Conservation (phyloP, 2,329 filamentous ascomycete genomes). For the Xylaria sp. region DNA sequence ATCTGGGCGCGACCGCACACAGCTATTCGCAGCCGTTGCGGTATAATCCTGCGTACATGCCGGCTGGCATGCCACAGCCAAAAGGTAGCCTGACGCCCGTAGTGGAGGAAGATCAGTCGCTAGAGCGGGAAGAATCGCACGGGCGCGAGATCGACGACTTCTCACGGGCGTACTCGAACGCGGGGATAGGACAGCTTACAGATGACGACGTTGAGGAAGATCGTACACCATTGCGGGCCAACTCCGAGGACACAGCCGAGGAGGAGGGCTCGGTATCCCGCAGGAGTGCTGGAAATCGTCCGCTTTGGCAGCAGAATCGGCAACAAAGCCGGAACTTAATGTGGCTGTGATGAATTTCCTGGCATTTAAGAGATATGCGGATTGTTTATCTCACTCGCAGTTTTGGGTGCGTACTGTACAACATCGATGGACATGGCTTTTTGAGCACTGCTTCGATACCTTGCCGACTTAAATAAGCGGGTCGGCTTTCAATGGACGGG, state of each 20-base stretch:
- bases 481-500: background rate
- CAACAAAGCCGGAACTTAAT: conserved; percentile 60
- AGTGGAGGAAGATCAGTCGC: conserved; percentile 41
- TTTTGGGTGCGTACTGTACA: conserved; percentile 14
- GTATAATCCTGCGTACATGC: conserved; percentile 42
- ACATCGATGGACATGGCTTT: conserved; percentile 19
- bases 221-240: conserved; percentile 47
- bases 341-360: conserved; percentile 54
- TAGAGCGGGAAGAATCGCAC: conserved; percentile 54
- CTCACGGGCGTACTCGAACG: conserved; percentile 55
- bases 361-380: background rate
- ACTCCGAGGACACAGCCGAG: conserved; percentile 7
- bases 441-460: background rate
- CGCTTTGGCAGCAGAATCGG: conserved; percentile 67
- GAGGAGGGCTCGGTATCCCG: conserved; percentile 41
- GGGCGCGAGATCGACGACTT: conserved; percentile 60
- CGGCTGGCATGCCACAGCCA: conserved; percentile 38
- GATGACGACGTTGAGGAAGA: conserved; percentile 51
- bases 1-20: conserved; percentile 13
- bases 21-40: conserved; percentile 42
- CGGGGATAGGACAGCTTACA: conserved; percentile 51
- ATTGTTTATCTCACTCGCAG: background rate
- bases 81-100: conserved; percentile 46
- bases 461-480: conserved; percentile 2
- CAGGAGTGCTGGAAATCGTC: conserved; percentile 51